Percentiles rank a stretch among this genome's conserved stretches.
These are phyloP conservation scores for Rhizophagus clarus DNA, from an alignment of 192 early-diverging fungal genomes.

Conservation along the genomic window DNA sequence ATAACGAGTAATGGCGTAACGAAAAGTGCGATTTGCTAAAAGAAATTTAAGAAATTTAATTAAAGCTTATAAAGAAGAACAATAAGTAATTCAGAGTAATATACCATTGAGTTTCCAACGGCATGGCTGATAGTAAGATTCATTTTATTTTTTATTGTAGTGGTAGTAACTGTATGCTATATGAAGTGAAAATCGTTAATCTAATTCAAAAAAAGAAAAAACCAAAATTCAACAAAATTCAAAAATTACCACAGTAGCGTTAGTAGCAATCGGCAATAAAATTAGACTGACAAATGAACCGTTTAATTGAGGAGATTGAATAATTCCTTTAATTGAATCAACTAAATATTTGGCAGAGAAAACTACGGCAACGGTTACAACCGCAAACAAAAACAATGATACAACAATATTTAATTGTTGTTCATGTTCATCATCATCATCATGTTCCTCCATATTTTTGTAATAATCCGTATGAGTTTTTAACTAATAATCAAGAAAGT, in stretches of 20 bases:
- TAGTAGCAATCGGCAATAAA: constrained; percentile 88
- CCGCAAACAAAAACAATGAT: constrained; percentile 46
- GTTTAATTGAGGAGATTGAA: constrained; percentile 66
- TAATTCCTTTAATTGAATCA: constrained; percentile 75
- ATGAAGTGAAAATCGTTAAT: constrained; percentile 25
- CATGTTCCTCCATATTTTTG: background rate
- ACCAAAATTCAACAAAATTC: background rate
- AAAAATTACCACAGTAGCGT: constrained; percentile 64
- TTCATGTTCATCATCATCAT: too few species aligned
- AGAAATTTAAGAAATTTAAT: too few species aligned
- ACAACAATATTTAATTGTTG: constrained; percentile 54
- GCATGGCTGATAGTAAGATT: constrained; percentile 87
- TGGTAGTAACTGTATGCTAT: constrained; percentile 76
- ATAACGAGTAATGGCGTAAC: constrained; percentile 71
- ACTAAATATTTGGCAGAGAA: constrained; percentile 88
- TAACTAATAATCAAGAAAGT: background rate
- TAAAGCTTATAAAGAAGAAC: background rate
- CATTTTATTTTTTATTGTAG: constrained; percentile 88
- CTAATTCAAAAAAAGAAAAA: background rate
- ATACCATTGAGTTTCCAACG: constrained; percentile 75
- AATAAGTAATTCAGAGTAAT: background rate
- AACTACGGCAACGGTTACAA: constrained; percentile 70
- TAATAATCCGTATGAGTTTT: background rate
- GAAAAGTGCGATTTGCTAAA: constrained; percentile 80
- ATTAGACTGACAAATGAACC: constrained; percentile 89